Base-by-base conservation (phyloP, 768 basidiomycete species). In the Crucibulum laeve region DNA sequence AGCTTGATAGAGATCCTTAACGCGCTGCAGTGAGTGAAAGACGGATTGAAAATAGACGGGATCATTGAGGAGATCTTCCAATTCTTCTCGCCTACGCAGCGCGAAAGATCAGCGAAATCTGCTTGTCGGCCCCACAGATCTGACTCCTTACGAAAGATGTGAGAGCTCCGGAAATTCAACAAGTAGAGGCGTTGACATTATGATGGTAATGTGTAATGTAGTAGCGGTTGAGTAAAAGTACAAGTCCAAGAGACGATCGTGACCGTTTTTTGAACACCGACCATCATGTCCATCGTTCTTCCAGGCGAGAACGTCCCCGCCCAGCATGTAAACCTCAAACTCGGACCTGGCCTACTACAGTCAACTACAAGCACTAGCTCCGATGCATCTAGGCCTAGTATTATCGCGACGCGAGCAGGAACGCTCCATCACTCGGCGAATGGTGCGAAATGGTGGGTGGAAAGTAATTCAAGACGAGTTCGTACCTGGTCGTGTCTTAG, bases 21-120 rank as follows among this genome's bases (percentile, higher is more conserved):
- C 90, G 21, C 73, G 70, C 2, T 80, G 68, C 7, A 95, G 65
- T 1, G 88, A 80, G 62, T 93, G 86, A 50, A 98, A 85, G 48
- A 87, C 70, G 5, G 93, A 87, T 59, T 94, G 87, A 51, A 94
- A 93, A 60, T 93, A 93, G 13, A 69, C 65, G 1, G 83, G 85
- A 58, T 96, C 90, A 11, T 75, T 71, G 17, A 96, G 66, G 4
- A 96, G 68, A 56, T 94, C 91, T 61, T 96, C 89, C n/a, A 98
- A 73, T 54, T 93, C 91, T 51, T 90, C 85, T 40, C 88, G 80
- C 51, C 91, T 93, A 18, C 36, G 18, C 13, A n/a, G 18, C 10
- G 13, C 7, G 21, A 37, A 10, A 32, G 15, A 15, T 10, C 28
- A 32, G 15, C 8, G 28, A 15, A 15, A 10, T 10, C 15, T 32